These are phyloP conservation scores for Penicillium sp. DNA, from an alignment of 2,329 filamentous ascomycete genomes.

Conservation along the genomic window DNA sequence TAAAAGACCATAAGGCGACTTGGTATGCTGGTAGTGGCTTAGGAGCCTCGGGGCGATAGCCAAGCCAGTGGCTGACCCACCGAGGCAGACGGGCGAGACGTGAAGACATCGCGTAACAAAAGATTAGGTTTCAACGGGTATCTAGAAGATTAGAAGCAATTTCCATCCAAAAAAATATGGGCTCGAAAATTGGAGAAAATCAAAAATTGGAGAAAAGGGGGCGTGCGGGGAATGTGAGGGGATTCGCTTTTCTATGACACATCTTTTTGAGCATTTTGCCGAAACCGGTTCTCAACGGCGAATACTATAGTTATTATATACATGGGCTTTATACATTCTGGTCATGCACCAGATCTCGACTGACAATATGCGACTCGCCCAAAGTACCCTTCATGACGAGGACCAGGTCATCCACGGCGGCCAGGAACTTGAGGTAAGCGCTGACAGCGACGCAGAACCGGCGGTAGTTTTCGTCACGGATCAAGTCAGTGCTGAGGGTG, in stretches of 20 bases:
- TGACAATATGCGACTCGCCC: conserved; percentile 45
- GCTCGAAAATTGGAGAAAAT: not conserved
- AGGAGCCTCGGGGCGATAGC: conserved; percentile 25
- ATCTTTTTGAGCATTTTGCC: not conserved
- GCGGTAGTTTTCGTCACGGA: conserved; percentile 47
- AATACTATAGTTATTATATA: no score
- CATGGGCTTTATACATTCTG: conserved; percentile 1
- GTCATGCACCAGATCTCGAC: conserved; percentile 17
- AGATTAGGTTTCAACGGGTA: not conserved
- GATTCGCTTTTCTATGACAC: conserved; percentile 5
- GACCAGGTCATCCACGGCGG: conserved; percentile 48
- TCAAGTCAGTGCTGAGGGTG: conserved; percentile 34
- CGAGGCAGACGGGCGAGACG: conserved; percentile 27
- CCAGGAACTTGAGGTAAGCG: conserved; percentile 48
- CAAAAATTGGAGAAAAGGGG: conserved; percentile 10
- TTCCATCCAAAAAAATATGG: no score
- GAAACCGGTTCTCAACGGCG: no score
- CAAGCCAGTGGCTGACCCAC: conserved; percentile 32
- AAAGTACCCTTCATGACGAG: conserved; percentile 46
- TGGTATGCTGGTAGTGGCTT: conserved; percentile 25
- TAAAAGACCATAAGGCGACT: conserved; percentile 29
- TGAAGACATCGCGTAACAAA: conserved; percentile 12
- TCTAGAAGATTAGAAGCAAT: not conserved
- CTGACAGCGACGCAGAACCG: conserved; percentile 51
- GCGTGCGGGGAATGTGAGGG: conserved; percentile 9